Evolutionary conservation across 805 yeast genomes (phyloP), one percentile per base, ranked within the genome.

Genomic region (Myxozyma kluyveri): DNA sequence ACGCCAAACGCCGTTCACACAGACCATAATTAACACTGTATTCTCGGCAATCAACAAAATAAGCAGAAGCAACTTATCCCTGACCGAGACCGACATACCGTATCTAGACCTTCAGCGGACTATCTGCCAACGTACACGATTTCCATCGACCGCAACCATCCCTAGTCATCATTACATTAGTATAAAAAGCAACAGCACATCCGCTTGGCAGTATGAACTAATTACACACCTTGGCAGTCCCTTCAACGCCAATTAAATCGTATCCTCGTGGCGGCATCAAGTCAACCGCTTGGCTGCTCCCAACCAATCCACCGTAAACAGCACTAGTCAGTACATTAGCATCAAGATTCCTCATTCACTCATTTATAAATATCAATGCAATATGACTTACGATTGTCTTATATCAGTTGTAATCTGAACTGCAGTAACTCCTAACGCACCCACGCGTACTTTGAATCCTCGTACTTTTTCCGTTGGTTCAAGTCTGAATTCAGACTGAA

Each of bases 361-460:
- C 35, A 14, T 5, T 39, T 19, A 17, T 4, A 31, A 26, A 22
- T 72, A 1, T 84, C 85, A 2, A 65, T 64, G 50, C 70, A 72
- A 4, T 35, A 32, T 36, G 19, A 42, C 50, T 17, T 26, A 54
- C 51, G 48, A 52, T 24, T 54, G 59, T 35, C 63, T 52, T 17
- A 56, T 24, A 35, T 52, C 55, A 2, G 95, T 86, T 18, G 81
- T 73, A 31, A 93, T 71, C 64, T 86, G 93, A 21, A 88, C 71
- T 1, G 84, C 96, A 72, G 93, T 98, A 3, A 93, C 73, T 97
- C 98, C 93, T 1, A 75, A 81, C n/a, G n/a, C n/a, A 9, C 98
- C 98, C 38, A 81, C 74, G 58, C 95, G 75, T 42, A 88, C 70
- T 39, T 76, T 74, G 49, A 90, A 71, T 23, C 83, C 84, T 2